Evolutionary conservation across 202 grass and related monocot species (phyloP), one percentile per base, ranked within the genome.

Genomic region (Schoenoplectus tabernaemontani): DNA sequence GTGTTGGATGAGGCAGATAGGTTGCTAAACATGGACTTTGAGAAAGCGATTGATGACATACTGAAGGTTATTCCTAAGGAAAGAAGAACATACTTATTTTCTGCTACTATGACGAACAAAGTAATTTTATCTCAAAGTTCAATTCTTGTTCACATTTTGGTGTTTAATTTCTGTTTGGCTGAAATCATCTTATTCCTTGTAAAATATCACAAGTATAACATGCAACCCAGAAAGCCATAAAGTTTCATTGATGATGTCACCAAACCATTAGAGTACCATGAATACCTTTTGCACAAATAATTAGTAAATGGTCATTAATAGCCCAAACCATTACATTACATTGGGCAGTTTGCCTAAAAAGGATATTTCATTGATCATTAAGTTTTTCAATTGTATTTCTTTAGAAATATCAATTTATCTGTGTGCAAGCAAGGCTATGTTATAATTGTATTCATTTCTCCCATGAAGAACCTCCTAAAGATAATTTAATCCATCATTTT

Each of bases 1-100:
- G 94, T 93, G 68, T 64, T 97, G 78, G 91, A 93, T 82, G 94
- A 93, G 89, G 91, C 94, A n/a, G 91, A 97, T 83, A 90, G 90
- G 57, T 78, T 97, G 83, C 87, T 97, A 59, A 90, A 92, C 86
- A 59, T 84, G 84, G 91, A 97, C 76, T 97, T 93, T 80, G 89
- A 93, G 84, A 93, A 92, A 85, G 64, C 87, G 30, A 81, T 93
- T 16, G 94, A 97, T 86, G 94, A 93, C 15, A 97, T 97, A 69
- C 72, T 97, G 38, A 92, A 88, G 64, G 87, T 74, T 81, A 92
- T 97, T 75, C 89, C 94, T 80, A 82, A 91, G 85, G 89, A 97
- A 60, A 78, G 94, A 80, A 91, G 48, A 82, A 97, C 94, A 37
- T 93, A 85, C 59, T 85, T 93, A 64, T 97, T 93, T 77, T 97